Evolutionary conservation across 176 grass and related monocot species (phyloP).

Genomic region (Elymus sibiricus): DNA sequence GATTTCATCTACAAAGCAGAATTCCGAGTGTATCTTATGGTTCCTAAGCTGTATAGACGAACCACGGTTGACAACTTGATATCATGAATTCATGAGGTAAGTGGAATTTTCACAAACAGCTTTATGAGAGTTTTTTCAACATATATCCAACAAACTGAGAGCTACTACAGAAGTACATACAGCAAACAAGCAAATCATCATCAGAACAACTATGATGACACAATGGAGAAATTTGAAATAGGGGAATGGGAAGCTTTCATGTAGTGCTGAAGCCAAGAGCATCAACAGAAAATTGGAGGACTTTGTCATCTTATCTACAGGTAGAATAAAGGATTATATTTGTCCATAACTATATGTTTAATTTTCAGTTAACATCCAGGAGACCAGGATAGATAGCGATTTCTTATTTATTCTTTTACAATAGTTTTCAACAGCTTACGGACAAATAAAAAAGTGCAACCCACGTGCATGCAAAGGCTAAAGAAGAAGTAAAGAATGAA

Average conservation of each 20-base stretch:
- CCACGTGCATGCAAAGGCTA: not conserved
- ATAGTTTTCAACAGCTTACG: conserved; percentile 8
- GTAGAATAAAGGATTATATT: not conserved
- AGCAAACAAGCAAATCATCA: not conserved
- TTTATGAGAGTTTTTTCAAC: not conserved
- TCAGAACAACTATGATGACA: not conserved
- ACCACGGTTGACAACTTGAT: not conserved
- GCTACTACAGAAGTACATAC: not conserved
- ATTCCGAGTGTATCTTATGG: not conserved
- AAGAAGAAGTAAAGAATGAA: not conserved
- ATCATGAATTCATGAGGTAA: not conserved
- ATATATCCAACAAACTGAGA: not conserved
- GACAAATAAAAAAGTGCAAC: not conserved
- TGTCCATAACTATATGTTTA: not conserved
- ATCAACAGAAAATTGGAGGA: not conserved
- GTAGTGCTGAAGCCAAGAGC: not conserved
- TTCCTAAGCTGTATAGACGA: not conserved
- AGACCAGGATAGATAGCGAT: not conserved
- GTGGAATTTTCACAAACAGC: not conserved
- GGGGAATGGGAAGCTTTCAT: not conserved
- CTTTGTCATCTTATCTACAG: not conserved
- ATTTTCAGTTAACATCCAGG: not conserved
- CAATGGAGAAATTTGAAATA: not conserved
- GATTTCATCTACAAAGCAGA: not conserved
- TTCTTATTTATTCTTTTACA: not conserved